Evolutionary conservation across 1,139 yeast species (phyloP).

Genomic region (Candida buenavistaensis): DNA sequence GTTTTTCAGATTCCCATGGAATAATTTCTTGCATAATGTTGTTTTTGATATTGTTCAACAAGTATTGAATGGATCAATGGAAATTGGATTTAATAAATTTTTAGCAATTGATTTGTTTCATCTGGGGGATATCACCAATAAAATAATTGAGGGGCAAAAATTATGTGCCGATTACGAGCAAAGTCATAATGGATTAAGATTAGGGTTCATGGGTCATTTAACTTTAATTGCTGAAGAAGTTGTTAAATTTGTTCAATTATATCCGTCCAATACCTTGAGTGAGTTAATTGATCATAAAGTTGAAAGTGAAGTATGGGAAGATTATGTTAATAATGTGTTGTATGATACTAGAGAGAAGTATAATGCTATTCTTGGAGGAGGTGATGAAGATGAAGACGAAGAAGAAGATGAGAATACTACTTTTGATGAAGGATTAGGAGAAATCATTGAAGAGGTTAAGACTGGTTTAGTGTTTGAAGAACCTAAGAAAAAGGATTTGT

Average conservation of each 20-base stretch:
- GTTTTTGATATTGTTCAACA: slow-evolving; percentile 98
- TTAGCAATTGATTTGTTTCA: slow-evolving; percentile 85
- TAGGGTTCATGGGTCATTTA: slow-evolving; percentile 97
- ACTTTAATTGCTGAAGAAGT: slow-evolving; percentile 96
- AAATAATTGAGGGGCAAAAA: slow-evolving; percentile 80
- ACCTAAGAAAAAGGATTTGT: slow-evolving; percentile 13
- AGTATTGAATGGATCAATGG: slow-evolving; percentile 93
- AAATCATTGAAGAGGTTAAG: slow-evolving; percentile 41
- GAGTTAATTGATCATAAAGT: slow-evolving; percentile 60
- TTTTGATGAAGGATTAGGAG: slow-evolving; percentile 51
- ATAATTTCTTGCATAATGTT: slow-evolving; percentile 93
- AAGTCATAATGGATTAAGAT: slow-evolving; percentile 62
- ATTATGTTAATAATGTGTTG: slow-evolving; percentile 79
- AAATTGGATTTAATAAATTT: slow-evolving; percentile 81
- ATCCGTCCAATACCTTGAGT: slow-evolving; percentile 62
- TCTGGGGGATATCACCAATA: slow-evolving; percentile 72
- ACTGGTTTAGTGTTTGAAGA: slow-evolving; percentile 31
- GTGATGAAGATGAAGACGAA: slow-evolving; percentile 38
- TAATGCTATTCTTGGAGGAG: slow-evolving; percentile 92
- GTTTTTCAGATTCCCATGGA: slow-evolving; percentile 97
- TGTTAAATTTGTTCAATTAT: slow-evolving; percentile 83
- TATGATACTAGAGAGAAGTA: slow-evolving; percentile 92
- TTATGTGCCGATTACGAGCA: slow-evolving; percentile 69
- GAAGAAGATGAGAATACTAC: slow-evolving; percentile 39
- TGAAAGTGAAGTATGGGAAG: slow-evolving; percentile 70